These are phyloP conservation scores for Hirsutella rhossiliensis DNA, from an alignment of 2,329 filamentous ascomycete genomes.

Conservation along the genomic window DNA sequence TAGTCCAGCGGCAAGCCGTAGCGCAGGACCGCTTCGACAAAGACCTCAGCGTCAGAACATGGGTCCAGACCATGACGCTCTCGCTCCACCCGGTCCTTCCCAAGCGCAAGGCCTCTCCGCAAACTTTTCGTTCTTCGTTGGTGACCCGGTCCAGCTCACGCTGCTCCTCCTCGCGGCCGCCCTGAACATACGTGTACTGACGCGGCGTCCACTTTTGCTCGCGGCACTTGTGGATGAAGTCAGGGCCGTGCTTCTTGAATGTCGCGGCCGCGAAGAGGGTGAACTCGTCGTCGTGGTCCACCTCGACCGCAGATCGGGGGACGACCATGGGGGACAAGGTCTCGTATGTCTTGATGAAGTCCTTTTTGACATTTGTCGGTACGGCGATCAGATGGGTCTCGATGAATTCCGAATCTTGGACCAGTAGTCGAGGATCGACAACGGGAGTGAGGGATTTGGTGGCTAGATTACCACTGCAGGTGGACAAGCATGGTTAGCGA, in stretches of 20 bases:
- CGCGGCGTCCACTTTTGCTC: constrained; percentile 92
- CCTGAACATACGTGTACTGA: constrained; percentile 87
- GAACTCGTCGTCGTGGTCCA: constrained; percentile 84
- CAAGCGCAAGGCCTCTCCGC: constrained; percentile 80
- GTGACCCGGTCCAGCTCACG: constrained; percentile 72
- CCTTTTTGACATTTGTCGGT: constrained; percentile 66
- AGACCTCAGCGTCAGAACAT: constrained; percentile 86
- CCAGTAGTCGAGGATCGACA: constrained; percentile 66
- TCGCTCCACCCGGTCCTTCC: constrained; percentile 92
- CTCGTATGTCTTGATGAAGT: constrained; percentile 84
- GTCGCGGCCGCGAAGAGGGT: constrained; percentile 77
- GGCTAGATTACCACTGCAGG: constrained; percentile 69
- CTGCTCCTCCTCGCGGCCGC: constrained; percentile 79
- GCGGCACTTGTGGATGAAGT: constrained; percentile 85
- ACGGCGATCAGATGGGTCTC: constrained; percentile 92
- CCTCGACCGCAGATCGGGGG: constrained; percentile 68
- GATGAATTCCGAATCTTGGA: constrained; percentile 90
- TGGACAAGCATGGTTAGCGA: constrained; percentile 3
- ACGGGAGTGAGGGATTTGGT: constrained; percentile 89
- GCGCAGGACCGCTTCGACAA: constrained; percentile 94
- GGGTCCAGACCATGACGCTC: constrained; percentile 90
- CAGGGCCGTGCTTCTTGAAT: constrained; percentile 81
- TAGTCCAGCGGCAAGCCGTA: constrained; percentile 90
- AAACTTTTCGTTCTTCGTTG: constrained; percentile 81
- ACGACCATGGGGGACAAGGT: constrained; percentile 85